Evolutionary conservation across 2,329 filamentous ascomycete species (phyloP).

Genomic region (Talaromyces piceae): DNA sequence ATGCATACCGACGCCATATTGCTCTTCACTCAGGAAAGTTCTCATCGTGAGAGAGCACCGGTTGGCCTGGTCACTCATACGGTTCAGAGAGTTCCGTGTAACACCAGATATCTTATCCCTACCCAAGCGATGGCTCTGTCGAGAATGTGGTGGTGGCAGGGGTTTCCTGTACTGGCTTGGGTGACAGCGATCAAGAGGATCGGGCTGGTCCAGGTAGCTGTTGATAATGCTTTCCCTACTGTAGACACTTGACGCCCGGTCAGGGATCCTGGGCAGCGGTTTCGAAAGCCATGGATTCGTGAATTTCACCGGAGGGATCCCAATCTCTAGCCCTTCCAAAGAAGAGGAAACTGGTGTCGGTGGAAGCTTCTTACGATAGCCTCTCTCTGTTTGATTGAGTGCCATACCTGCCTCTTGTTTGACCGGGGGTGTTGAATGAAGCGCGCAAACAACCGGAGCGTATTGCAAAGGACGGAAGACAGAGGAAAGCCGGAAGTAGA

Average conservation of each 20-base stretch:
- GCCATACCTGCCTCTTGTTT: neutral
- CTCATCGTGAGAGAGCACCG: conserved; percentile 13
- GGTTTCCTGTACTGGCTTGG: neutral
- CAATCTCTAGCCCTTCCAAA: conserved; percentile 30
- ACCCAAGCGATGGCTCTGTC: neutral
- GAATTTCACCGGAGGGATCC: conserved; percentile 24
- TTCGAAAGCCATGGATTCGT: conserved; percentile 17
- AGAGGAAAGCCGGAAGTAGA: neutral
- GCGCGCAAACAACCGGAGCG: neutral
- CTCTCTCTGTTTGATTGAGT: conserved; percentile 7
- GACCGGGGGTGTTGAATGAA: neutral
- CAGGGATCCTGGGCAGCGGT: conserved; percentile 9
- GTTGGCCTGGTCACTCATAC: conserved; percentile 1
- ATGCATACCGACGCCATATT: conserved; percentile 17
- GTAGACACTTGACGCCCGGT: conserved; percentile 9
- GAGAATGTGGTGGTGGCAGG: neutral
- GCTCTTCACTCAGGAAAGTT: conserved; percentile 19
- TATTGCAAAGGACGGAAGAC: neutral
- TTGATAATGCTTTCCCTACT: conserved; percentile 9
- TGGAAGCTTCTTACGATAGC: conserved; percentile 20
- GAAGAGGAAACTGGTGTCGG: conserved; percentile 28
- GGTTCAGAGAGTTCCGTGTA: conserved; percentile 1
- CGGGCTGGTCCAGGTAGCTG: conserved; percentile 5
- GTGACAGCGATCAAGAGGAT: neutral
- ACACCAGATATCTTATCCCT: conserved; percentile 1